phyloP scores from a whole-genome alignment of 192 early-diverging fungal species.

The Mortierella alpina region DNA sequence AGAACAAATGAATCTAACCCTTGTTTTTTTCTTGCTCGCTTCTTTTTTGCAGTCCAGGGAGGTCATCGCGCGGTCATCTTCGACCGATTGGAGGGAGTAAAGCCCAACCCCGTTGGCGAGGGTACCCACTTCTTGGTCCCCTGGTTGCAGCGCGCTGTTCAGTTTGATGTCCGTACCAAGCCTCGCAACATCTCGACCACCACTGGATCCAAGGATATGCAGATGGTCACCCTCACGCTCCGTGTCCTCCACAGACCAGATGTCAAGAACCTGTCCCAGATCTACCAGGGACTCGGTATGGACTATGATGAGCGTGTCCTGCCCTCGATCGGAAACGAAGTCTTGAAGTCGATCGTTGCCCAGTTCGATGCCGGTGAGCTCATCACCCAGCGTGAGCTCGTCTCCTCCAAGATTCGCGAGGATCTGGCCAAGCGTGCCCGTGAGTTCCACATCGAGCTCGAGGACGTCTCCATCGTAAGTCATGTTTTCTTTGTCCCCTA shows the following conservation, averaged over 20 bases:
- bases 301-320: conserved; percentile 99
- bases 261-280: conserved; percentile 74
- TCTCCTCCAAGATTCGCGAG: conserved; percentile 92
- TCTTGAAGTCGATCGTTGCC: conserved; percentile 96
- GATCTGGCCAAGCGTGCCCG: conserved; percentile 91
- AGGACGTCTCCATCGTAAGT: conserved; percentile 97
- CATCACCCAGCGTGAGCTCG: conserved; percentile 97
- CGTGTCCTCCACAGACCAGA: conserved; percentile 93
- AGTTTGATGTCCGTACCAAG: conserved; percentile 93
- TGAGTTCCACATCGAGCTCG: conserved; percentile 96
- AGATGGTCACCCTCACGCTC: conserved; percentile 94
- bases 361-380: conserved; percentile 98
- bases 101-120: conserved; percentile 81
- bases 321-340: conserved; percentile 99
- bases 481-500: neutral
- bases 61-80: conserved; percentile 97
- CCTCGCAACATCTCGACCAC: conserved; percentile 98
- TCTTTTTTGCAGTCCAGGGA: conserved; percentile 80
- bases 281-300: conserved; percentile 92
- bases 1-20: neutral
- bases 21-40: conserved; percentile 1
- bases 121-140: conserved; percentile 98
- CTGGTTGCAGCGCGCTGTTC: conserved; percentile 92
- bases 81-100: conserved; percentile 93
- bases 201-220: conserved; percentile 99